phyloP scores from a whole-genome alignment of 2,329 filamentous ascomycete genomes.

The Aspergillus pseudonomiae region DNA sequence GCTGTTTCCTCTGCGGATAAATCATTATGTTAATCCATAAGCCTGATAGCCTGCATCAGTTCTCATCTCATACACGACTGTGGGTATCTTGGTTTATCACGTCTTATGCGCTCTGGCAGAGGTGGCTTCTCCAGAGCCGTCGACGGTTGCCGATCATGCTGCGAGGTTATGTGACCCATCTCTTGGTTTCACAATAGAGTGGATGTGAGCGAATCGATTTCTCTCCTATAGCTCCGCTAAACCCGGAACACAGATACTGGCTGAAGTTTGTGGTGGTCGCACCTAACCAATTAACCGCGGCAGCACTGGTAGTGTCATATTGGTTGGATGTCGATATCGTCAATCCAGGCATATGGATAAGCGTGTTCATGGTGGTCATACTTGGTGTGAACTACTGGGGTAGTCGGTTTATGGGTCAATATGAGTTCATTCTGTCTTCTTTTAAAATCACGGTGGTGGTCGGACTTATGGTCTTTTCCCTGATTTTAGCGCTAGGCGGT shows the following conservation, averaged over 20 bases:
- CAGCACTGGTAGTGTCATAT: constrained; percentile 75
- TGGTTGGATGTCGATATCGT: constrained; percentile 69
- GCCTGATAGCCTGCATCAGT: constrained; percentile 42
- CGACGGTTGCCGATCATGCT: constrained; percentile 81
- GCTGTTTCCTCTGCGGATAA: neutral
- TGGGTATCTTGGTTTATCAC: constrained; percentile 67
- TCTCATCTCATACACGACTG: constrained; percentile 48
- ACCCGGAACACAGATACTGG: constrained; percentile 49
- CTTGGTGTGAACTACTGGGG: constrained; percentile 70
- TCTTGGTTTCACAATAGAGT: constrained; percentile 77
- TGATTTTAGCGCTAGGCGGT: constrained; percentile 67
- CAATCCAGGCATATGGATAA: constrained; percentile 79
- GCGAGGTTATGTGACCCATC: constrained; percentile 78
- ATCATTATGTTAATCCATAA: constrained; percentile 8
- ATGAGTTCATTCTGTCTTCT: constrained; percentile 61
- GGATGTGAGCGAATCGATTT: constrained; percentile 53
- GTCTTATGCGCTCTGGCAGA: constrained; percentile 83
- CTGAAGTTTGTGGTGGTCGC: constrained; percentile 83
- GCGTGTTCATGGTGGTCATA: constrained; percentile 67
- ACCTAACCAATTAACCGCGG: constrained; percentile 81
- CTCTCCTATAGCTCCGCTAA: constrained; percentile 13
- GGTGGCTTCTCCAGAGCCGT: constrained; percentile 77
- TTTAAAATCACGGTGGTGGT: constrained; percentile 71
- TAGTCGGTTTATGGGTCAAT: constrained; percentile 71
- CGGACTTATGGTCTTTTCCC: constrained; percentile 66